Evolutionary conservation across 2,329 filamentous ascomycete species (phyloP).

Genomic region (Aspergillus ustus): DNA sequence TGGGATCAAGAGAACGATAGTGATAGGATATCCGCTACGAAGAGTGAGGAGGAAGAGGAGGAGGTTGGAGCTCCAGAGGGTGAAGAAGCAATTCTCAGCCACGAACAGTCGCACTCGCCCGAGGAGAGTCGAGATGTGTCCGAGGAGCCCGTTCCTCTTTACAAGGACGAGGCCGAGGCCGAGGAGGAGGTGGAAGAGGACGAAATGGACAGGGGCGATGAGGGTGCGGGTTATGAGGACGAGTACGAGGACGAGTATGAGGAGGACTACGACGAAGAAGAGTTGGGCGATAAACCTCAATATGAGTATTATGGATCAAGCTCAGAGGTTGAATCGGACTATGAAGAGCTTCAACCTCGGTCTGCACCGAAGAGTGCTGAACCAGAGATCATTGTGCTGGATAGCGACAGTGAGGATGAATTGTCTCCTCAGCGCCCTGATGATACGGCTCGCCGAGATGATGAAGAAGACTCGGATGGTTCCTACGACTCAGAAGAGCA

Average conservation of each 20-base stretch:
- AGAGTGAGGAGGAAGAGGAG: conserved; percentile 21
- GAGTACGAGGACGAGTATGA: conserved; percentile 21
- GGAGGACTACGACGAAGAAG: conserved; percentile 23
- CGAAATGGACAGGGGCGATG: not conserved
- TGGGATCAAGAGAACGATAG: not conserved
- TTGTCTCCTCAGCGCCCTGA: conserved; percentile 12
- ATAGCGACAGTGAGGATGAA: conserved; percentile 50
- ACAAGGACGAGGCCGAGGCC: conserved; percentile 13
- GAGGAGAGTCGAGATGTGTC: not conserved
- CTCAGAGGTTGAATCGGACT: conserved; percentile 26
- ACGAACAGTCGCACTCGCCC: conserved; percentile 4
- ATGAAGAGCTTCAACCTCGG: conserved; percentile 10
- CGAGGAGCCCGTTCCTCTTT: not conserved
- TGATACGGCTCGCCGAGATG: not conserved
- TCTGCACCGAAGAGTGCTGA: conserved; percentile 22
- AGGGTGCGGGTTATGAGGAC: conserved; percentile 8
- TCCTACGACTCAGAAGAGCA: conserved; percentile 11
- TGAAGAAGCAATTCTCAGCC: conserved; percentile 24
- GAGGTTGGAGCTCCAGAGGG: conserved; percentile 38
- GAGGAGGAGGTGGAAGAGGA: conserved; percentile 18
- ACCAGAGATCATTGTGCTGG: conserved; percentile 47
- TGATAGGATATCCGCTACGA: not conserved
- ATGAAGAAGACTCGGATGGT: conserved; percentile 3
- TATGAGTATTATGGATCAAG: conserved; percentile 25
- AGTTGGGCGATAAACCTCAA: conserved; percentile 22